Conservation (phyloP, 73 alveolate genomes). For the Blepharisma stoltei region DNA sequence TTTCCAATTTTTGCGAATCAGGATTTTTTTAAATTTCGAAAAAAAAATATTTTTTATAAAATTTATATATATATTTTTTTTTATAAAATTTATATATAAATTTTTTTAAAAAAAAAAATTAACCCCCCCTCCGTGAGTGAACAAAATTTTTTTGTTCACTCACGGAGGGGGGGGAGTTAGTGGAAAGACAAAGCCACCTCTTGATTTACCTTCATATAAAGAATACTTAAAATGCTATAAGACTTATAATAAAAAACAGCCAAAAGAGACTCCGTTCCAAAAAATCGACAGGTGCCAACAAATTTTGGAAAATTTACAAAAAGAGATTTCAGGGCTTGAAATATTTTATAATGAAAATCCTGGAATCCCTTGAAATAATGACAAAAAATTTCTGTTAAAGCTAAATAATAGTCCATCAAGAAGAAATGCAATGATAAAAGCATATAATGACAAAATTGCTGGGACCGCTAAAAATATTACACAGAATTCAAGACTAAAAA, state of each 20-base stretch:
- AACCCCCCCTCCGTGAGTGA: too few relatives aligned
- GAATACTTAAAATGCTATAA: neutral
- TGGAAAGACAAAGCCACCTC: slow-evolving; percentile 4
- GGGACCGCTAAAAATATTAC: neutral
- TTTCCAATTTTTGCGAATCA: too few relatives aligned
- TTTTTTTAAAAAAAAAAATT: too few relatives aligned
- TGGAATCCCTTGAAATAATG: slow-evolving; percentile 5
- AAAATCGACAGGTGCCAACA: neutral
- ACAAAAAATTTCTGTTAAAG: neutral
- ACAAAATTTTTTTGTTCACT: too few relatives aligned
- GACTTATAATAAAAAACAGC: neutral
- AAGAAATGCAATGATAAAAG: neutral
- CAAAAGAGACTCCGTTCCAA: neutral
- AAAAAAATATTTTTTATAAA: too few relatives aligned
- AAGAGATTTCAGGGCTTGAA: slow-evolving; percentile 28
- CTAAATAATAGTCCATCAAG: neutral
- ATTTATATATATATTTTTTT: too few relatives aligned
- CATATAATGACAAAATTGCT: slow-evolving; percentile 19
- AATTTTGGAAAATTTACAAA: slow-evolving; percentile 5
- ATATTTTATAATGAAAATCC: neutral
- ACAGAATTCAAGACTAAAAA: neutral
- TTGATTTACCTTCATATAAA: slow-evolving; percentile 8
- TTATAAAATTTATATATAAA: too few relatives aligned
- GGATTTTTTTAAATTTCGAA: too few relatives aligned
- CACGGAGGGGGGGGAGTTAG: too few relatives aligned